Evolutionary conservation across 768 basidiomycete species (phyloP), one percentile per base, ranked within the genome.

Genomic region (Suillus luteus): DNA sequence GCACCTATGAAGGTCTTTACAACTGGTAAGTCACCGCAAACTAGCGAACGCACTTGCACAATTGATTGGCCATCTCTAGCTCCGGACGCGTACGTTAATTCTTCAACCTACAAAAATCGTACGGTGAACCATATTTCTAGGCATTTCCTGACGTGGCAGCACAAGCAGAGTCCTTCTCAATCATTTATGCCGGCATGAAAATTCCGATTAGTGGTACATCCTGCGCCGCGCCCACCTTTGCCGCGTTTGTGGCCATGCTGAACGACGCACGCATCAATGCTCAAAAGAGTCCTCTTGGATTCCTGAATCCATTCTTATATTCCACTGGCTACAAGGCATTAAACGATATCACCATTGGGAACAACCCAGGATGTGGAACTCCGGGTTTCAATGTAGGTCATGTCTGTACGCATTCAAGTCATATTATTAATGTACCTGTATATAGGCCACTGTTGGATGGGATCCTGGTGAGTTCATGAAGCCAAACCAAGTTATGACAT

Each of bases 91-190:
- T 87, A 74, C 69, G 83, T 68, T 22, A 11, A 51, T 17, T 40
- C 46, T 44, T 14, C 60, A 14, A 33, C 44, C 11, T 61, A 9
- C 22, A 6, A 24, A 27, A 22, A n/a, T 41, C 44, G 37, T 31
- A 49, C 15, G 9, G 10, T 22, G 33, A 24, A 44, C 59, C 59
- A 54, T 52, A 41, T 48, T 12, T 63, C 9, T 54, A 84, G 86
- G 89, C 77, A 12, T 78, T 80, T 68, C 90, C 89, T 11, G 90
- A 92, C 66, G 87, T 91, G 40, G 76, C 89, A 0, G 88, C 90
- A 0, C 88, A 88, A 69, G 79, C 80, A 1, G 68, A 72, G 49
- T 71, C 75, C 41, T 90, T 84, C 79, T 72, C 75, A 14, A 79
- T 90, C 49, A 79, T 80, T 72, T 73, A 80, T 55, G 60, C 69